Base-by-base conservation (phyloP, 1,284 basidiomycete genomes). In the Rhodotorula sp. region DNA sequence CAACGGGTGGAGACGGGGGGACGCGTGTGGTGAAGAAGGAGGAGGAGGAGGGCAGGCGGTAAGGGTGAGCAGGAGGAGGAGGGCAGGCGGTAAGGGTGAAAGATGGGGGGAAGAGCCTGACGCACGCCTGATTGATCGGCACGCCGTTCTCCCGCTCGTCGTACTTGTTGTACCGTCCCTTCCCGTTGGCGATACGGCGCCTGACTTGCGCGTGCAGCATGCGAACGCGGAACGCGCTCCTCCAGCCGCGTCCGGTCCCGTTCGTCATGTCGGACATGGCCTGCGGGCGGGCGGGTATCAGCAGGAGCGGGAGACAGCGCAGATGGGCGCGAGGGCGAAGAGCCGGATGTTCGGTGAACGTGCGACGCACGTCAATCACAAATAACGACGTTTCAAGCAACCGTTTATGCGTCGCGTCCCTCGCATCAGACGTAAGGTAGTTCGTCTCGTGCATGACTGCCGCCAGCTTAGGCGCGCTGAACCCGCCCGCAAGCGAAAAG, bases 161-260 rank as follows among this genome's bases (percentile, higher is more conserved):
- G 61, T 78, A 79, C 44, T 34, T 53, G n/a, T 74, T 76, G 56
- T 67, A 53, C 3, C 65, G 58, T 0, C 73, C 75, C 41, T 71
- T 69, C 7, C 74, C 69, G 5, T 53, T 51, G 1, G 63, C 34
- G n/a, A 79, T 79, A 50, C 72, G 55, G 3, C 64, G 46, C 0
- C 78, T 61, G 1, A 78, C 76, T 61, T 76, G 76, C 22, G 78
- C 72, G 48, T 79, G 78, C 2, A 79, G 68, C 59, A 79, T 58
- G 6, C 78, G 59, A 0, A 79, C 78, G 2, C 77, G 46, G 22
- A 78, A 66, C 7, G 76, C 70, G 32, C 69, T 72, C 36, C 70
- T 59, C 77, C 78, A 79, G 0, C 78, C 78, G 29, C 64, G 58
- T 1, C 76, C 72, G 0, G 37, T 32, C 1, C 63, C 69, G 32